phyloP scores from a whole-genome alignment of 805 yeast species.

The Kluyveromyces aestuarii region DNA sequence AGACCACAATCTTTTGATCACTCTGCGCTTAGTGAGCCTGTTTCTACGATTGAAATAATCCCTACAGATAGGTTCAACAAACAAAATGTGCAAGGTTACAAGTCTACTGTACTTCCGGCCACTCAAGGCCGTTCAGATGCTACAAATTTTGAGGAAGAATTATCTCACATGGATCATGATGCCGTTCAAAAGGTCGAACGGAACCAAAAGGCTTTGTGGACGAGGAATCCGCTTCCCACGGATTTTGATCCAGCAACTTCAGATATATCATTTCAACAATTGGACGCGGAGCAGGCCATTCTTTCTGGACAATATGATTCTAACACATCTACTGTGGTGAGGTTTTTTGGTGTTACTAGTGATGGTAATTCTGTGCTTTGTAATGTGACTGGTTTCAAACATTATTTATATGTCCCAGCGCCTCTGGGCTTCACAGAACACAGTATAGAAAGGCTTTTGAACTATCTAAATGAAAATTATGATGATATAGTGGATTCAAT shows the following conservation, averaged over 20 bases:
- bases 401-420: slow-evolving; percentile 86
- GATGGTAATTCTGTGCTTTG: slow-evolving; percentile 86
- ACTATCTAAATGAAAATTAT: slow-evolving; percentile 36
- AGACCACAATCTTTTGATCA: slow-evolving; percentile 23
- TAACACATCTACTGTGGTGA: slow-evolving; percentile 44
- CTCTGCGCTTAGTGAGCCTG: slow-evolving; percentile 27
- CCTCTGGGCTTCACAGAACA: slow-evolving; percentile 64
- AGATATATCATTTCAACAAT: slow-evolving; percentile 75
- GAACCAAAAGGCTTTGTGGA: slow-evolving; percentile 33
- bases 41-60: slow-evolving; percentile 26
- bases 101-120: slow-evolving; percentile 1
- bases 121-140: not conserved
- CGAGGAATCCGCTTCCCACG: slow-evolving; percentile 48
- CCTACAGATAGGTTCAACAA: slow-evolving; percentile 24
- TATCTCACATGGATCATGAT: slow-evolving; percentile 26
- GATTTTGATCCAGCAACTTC: slow-evolving; percentile 38
- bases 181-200: slow-evolving; percentile 17
- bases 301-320: slow-evolving; percentile 34
- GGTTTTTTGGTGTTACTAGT: slow-evolving; percentile 88
- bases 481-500: slow-evolving; percentile 56
- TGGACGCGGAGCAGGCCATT: slow-evolving; percentile 84
- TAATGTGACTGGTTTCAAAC: slow-evolving; percentile 80
- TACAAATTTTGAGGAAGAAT: slow-evolving; percentile 22
- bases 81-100: slow-evolving; percentile 25
- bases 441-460: slow-evolving; percentile 40